Conservation (phyloP, 305 asterid genomes). For the Rubia occidens region DNA sequence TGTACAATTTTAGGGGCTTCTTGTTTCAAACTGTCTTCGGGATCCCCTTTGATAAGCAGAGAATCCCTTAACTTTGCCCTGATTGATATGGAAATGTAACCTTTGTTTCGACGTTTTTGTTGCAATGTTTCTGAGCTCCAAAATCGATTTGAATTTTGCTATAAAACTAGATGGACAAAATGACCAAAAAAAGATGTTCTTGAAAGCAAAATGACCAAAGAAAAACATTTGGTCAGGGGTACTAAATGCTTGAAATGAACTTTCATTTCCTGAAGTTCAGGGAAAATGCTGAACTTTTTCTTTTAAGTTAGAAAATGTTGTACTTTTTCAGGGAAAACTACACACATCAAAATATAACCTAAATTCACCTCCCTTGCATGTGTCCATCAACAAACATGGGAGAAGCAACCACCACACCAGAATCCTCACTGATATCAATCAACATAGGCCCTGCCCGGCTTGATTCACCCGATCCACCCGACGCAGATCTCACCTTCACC, state of each 20-base stretch:
- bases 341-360: background rate
- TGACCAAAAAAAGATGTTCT: background rate
- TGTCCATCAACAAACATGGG: conserved; percentile 60
- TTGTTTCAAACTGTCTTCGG: background rate
- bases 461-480: conserved; percentile 13
- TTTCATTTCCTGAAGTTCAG: background rate
- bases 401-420: conserved; percentile 59
- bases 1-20: conserved; percentile 9
- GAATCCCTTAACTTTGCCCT: background rate
- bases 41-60: background rate
- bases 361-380: conserved; percentile 56
- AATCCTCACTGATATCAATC: conserved; percentile 53
- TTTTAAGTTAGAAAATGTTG: too few relatives aligned
- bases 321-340: too few relatives aligned
- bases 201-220: background rate
- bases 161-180: background rate
- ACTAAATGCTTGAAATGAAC: background rate
- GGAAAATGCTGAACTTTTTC: background rate
- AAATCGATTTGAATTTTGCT: background rate
- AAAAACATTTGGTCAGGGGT: background rate
- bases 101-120: background rate
- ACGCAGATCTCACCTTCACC: conserved; percentile 10
- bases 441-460: conserved; percentile 22
- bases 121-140: background rate
- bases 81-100: background rate